Base-by-base conservation (phyloP, 148 eudicot species). In the Drosera capensis region DNA sequence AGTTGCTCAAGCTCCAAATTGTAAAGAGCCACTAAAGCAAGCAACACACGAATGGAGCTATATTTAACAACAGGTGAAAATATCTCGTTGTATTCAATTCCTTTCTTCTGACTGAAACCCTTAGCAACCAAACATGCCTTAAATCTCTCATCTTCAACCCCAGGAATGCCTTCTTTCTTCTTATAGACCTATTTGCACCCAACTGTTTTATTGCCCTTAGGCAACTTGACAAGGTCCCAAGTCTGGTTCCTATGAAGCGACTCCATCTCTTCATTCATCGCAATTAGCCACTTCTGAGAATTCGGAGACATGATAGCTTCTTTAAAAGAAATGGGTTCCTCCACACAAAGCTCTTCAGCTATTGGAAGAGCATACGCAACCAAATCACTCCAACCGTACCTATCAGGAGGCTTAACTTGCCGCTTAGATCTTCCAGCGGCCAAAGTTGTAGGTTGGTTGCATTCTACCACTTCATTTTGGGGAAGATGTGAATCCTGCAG, bases 101-200 rank as follows among this genome's bases (percentile, higher is more conserved):
- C 13, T 37, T 37, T 15, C 40, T 37, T 37, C n/a, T 9, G n/a
- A 37, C 14, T 13, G n/a, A 37, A 37, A 24, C 45, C 36, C 30
- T 64, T 64, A 5, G 45, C 66, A 47, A 59, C 69, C 51, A 68
- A 14, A 14, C n/a, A 13, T 37, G 0, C 15, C 13, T 37, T 37
- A 12, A 12, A 37, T 15, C 13, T 37, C 3, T 12, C 40, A 37
- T 3, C 40, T 37, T 37, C 14, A 13, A 37, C 3, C 40, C 5
- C n/a, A 13, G 15, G 40, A 66, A 52, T 94, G 2, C 14, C 4
- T 3, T 8, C 3, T 14, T 37, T 37, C 40, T 14, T 37, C n/a
- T 37, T 37, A 37, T 2, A 37, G 14, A 37, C 17, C 14, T 16
- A 37, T 14, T 37, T 37, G 17, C 7, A 37, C 4, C 40, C 40